Evolutionary conservation across 2,329 filamentous ascomycete genomes (phyloP), one percentile per base, ranked within the genome.

Genomic region (Cytospora leucostoma): DNA sequence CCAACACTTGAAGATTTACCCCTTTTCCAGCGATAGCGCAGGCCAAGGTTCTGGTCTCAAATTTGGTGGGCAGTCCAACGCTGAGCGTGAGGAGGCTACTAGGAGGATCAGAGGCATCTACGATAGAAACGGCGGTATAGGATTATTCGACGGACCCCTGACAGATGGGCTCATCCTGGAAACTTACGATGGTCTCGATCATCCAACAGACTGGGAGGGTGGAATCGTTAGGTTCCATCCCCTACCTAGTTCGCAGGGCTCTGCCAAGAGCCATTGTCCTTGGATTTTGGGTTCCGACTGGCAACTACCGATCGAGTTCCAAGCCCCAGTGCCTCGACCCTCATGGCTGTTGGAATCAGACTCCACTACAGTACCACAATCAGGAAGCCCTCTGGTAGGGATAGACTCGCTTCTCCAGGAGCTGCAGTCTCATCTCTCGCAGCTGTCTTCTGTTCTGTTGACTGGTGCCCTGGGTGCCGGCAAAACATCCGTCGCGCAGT

Each of bases 401-500:
- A 94, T 98, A 63, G 92, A 98, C 69, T 79, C 83, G 2, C 78
- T 96, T 0, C 83, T 97, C 34, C 80, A 84, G 7, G 87, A 92
- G 68, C 81, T 96, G 21, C 82, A 89, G 65, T 88, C 86, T 2
- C 91, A 96, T 69, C 79, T 99, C 4, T 86, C 88, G 0, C 91
- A 96, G 69, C 86, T 91, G 67, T 97, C 94, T 0, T 98, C 95
- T 0, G 91, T 97, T 1, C 80, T 99, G 32, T 76, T 99, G 51
- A 96, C 93, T 0, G 95, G 95, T 47, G 92, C 91, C 0, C 85
- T 97, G 68, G 95, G 95, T 0, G 89, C 93, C 27, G 95, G 95
- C 33, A 99, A 99, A 77, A 93, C 92, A 2, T 88, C 88, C 0
- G 84, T 97, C 34, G 86, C 91, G 4, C 90, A 91, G 66, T 80